Base-by-base conservation (phyloP, 2,329 filamentous ascomycete genomes). In the Penicillium freii region DNA sequence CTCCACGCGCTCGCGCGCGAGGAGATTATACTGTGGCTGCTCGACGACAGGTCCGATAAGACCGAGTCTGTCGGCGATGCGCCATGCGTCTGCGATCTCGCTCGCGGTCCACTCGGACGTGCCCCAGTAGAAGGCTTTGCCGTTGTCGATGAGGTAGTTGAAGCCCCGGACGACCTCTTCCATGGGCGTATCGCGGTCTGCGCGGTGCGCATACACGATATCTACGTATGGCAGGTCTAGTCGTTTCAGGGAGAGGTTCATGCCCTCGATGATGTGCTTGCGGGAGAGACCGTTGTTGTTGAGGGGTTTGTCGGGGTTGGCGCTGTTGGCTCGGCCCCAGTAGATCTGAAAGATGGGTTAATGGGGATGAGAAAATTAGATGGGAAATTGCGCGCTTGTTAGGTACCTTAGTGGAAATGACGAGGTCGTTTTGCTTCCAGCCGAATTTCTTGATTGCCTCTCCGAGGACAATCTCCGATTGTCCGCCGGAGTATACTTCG, bases 71-170 rank as follows among this genome's bases (percentile, higher is more conserved):
- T 87, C 84, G 34, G 86, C 84, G 59, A 84, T 77, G 39, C 83
- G 77, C 80, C 83, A 84, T 4, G 87, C 86, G 57, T 84, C 80
- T 6, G 82, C 81, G 67, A 89, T 88, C 75, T 88, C 85, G 57
- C 83, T 81, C 43, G 86, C 84, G 59, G 79, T 81, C 86, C 86
- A 89, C 71, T 88, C 84, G 0, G 84, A 87, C 0, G 86, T 89
- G 42, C 86, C 86, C 86, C 86, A 88, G 77, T 89, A 88, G 62
- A 90, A 83, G 2, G 85, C 84, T 75, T 88, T 86, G 62, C 87
- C 87, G 0, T 79, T 80, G 71, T 85, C 78, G 70, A 90, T 88
- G 52, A 90, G 74, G 71, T 88, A 80, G 77, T 89, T 89, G 77
- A 90, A 89, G 52, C 83, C 85, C 52, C 86, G 83, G 38, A 90